Evolutionary conservation across 2,329 filamentous ascomycete species (phyloP).

Genomic region (Aspergillus alliaceus): DNA sequence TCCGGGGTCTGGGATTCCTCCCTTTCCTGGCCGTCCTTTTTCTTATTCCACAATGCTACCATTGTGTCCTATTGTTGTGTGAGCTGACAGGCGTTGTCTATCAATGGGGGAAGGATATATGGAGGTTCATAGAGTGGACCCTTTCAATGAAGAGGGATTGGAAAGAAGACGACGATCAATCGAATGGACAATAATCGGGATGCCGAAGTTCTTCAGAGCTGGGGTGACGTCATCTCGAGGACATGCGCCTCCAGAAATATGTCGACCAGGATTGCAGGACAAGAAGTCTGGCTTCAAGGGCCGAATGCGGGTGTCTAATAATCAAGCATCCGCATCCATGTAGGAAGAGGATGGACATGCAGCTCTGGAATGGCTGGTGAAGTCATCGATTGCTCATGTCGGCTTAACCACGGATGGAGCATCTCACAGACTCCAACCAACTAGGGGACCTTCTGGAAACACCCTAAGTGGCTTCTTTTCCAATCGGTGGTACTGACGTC

Average conservation of each 20-base stretch:
- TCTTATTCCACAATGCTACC: background rate
- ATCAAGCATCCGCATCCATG: background rate
- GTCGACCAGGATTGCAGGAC: too few relatives aligned
- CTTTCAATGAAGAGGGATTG: background rate
- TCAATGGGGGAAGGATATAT: background rate
- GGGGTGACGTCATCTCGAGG: slow-evolving; percentile 2
- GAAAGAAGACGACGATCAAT: background rate
- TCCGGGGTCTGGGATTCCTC: background rate
- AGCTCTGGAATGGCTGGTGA: background rate
- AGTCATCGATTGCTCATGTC: slow-evolving; percentile 1
- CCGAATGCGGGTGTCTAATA: background rate
- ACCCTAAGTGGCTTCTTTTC: background rate
- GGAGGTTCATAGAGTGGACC: background rate
- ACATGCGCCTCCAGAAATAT: background rate
- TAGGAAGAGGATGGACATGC: background rate
- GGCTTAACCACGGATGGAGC: background rate
- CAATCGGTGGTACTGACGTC: background rate
- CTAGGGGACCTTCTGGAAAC: background rate
- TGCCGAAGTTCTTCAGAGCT: background rate
- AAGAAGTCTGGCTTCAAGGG: background rate
- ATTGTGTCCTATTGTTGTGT: background rate
- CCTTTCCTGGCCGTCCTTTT: background rate
- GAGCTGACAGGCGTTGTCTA: background rate
- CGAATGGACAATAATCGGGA: background rate
- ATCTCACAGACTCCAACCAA: background rate